phyloP scores from a whole-genome alignment of 129 eudicot species.

The Saussurea involucrata region DNA sequence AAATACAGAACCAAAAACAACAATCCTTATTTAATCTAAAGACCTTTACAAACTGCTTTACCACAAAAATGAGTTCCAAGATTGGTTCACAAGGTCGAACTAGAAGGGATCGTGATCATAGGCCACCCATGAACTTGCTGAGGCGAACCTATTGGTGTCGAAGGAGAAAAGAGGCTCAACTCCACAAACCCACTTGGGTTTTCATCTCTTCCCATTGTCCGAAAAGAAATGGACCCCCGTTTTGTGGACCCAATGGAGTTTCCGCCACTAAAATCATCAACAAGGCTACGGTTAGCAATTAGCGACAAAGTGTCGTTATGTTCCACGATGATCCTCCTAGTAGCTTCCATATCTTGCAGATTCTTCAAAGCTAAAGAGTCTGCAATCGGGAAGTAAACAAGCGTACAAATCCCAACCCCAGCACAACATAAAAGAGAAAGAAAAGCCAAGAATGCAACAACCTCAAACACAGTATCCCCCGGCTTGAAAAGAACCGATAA shows the following conservation, averaged over 20 bases:
- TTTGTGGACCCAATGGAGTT: constrained; percentile 46
- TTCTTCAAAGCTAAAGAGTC: constrained; percentile 77
- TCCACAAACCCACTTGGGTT: constrained; percentile 56
- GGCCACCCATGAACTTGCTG: constrained; percentile 64
- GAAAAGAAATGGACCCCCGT: constrained; percentile 73
- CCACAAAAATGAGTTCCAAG: constrained; percentile 61
- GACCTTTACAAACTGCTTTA: constrained; percentile 55
- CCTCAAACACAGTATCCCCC: constrained; percentile 52
- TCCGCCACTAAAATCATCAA: constrained; percentile 44
- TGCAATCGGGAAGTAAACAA: constrained; percentile 87
- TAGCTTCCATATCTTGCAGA: constrained; percentile 64
- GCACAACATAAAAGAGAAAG: constrained; percentile 75
- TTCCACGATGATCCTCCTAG: constrained; percentile 46
- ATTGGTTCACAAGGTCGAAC: constrained; percentile 24
- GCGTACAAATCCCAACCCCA: constrained; percentile 72
- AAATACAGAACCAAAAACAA: constrained; percentile 30
- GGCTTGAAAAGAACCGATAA: constrained; percentile 70
- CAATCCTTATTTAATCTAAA: constrained; percentile 48
- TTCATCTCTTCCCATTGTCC: constrained; percentile 59
- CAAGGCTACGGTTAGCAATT: constrained; percentile 57
- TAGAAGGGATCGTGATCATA: constrained; percentile 32
- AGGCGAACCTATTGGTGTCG: constrained; percentile 62
- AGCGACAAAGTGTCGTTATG: constrained; percentile 61
- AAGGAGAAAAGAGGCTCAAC: constrained; percentile 65
- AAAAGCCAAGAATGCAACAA: constrained; percentile 73